A percentile compares a stretch with the other conserved stretches of the same genome.
phyloP scores from a whole-genome alignment of 192 early-diverging fungal species.

The Backusella macrospora region DNA sequence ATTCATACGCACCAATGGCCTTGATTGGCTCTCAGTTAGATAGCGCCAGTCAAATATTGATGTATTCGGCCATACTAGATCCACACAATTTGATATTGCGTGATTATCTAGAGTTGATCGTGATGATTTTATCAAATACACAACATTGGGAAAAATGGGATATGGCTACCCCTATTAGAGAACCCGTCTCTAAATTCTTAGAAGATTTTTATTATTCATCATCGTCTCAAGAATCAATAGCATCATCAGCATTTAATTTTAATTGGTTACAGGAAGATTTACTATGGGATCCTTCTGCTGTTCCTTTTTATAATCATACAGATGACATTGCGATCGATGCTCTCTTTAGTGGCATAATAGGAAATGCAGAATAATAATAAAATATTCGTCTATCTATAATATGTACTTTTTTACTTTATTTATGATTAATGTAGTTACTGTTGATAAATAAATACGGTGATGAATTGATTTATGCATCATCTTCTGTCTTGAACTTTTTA shows the following conservation, averaged over 20 bases:
- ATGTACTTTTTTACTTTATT: background rate
- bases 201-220: background rate
- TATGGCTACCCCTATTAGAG: background rate
- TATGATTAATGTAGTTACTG: background rate
- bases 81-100: background rate
- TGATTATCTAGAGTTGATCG: background rate
- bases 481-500: slow-evolving; percentile 11
- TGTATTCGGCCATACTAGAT: background rate
- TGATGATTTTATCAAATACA: background rate
- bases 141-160: background rate
- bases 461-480: background rate
- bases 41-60: background rate
- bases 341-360: background rate
- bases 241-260: background rate
- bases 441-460: background rate
- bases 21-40: background rate
- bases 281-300: background rate
- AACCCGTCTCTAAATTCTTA: background rate
- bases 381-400: background rate
- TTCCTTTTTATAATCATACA: background rate
- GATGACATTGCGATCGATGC: background rate
- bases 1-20: background rate
- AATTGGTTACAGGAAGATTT: background rate
- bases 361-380: background rate
- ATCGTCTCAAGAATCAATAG: background rate